phyloP scores from a whole-genome alignment of 83 land plant genomes.

The Diphasiastrum complanatum region DNA sequence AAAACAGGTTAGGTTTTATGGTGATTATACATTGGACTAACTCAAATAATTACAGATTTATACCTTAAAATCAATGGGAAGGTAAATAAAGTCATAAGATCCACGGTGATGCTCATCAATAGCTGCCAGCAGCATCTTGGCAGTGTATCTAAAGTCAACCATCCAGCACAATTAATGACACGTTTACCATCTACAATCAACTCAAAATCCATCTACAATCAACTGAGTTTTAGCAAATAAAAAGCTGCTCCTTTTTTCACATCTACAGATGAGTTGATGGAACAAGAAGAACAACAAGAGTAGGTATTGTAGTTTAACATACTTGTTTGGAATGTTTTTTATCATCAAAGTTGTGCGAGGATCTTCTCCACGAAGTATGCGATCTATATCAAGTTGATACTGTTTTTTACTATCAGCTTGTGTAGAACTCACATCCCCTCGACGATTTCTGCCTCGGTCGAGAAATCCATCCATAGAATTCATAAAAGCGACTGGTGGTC shows the following conservation, averaged over 20 bases:
- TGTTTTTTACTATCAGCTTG: constrained; percentile 70
- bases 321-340: constrained; percentile 96
- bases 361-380: constrained; percentile 70
- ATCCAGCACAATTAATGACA: neutral
- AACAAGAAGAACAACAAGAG: neutral
- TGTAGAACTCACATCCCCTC: constrained; percentile 38
- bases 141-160: constrained; percentile 63
- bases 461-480: constrained; percentile 37
- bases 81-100: constrained; percentile 85
- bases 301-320: constrained; percentile 14
- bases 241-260: neutral
- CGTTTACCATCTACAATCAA: neutral
- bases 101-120: constrained; percentile 93
- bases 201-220: neutral
- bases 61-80: constrained; percentile 98
- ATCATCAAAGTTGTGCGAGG: constrained; percentile 85
- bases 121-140: constrained; percentile 93
- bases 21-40: neutral
- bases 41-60: constrained; percentile 5
- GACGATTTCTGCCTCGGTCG: constrained; percentile 52
- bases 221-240: neutral
- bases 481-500: constrained; percentile 32
- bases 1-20: neutral
- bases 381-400: constrained; percentile 74
- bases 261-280: neutral